Evolutionary conservation across 1,284 basidiomycete species (phyloP), one percentile per base, ranked within the genome.

Genomic region (Sporisorium graminicola): DNA sequence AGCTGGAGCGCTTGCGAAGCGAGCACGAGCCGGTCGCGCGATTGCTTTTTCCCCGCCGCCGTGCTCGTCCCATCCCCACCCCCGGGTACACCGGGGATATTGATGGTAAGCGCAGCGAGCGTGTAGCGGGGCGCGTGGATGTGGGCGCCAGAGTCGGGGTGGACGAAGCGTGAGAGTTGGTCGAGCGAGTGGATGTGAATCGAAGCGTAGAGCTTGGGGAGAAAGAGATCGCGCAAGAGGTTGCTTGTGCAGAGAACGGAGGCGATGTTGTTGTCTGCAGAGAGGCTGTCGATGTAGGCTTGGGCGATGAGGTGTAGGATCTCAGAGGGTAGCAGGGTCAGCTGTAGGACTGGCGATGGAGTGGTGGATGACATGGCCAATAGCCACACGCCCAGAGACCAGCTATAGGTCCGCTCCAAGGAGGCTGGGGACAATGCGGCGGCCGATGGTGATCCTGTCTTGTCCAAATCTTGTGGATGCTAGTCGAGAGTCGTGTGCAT

Each of bases 81-180:
- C 12, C 71, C 71, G 2, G 71, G 71, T 5, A 74, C 65, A 2
- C 71, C 71, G 6, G 65, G 62, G 27, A 74, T 74, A 51, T 74
- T 74, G 65, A 74, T 68, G 9, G 55, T 49, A n/a, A 74, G 20
- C 27, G 54, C 51, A 10, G 29, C 27, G 5, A 46, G 2, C 2
- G 71, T 62, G 47, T 58, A 62, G 0, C 16, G 29, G 9, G 65
- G 58, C 5, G 65, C 58, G 55, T 62, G 43, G 18, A 3, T 31
- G 31, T 65, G 50, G 3, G 71, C 43, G 31, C 55, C 62, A 0
- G 62, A 59, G 7, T 27, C 4, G 1, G 62, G 35, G 8, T 46
- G 18, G 13, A 62, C 35, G 26, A 74, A 74, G 8, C 50, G 55
- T 0, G 44, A 26, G 3, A 74, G 58, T n/a, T 74, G 71, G 27